phyloP scores from a whole-genome alignment of 371 early-diverging fungal species.

The Haplosporangium sp. region DNA sequence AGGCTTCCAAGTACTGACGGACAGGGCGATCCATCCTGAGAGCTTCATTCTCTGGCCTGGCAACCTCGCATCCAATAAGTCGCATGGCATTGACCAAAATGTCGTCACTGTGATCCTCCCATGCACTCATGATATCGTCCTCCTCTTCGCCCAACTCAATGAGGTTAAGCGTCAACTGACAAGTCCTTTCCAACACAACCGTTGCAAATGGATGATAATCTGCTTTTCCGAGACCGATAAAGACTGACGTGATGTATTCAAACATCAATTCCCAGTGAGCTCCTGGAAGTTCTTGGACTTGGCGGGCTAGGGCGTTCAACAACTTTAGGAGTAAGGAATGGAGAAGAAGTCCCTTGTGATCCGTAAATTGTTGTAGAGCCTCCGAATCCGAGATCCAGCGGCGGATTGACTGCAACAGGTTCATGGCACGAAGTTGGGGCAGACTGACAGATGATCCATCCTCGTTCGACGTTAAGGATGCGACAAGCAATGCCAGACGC shows the following conservation, averaged over 20 bases:
- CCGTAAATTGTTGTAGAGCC: slow-evolving; percentile 20
- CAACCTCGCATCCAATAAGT: slow-evolving; percentile 27
- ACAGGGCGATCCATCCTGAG: slow-evolving; percentile 49
- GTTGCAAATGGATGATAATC: slow-evolving; percentile 22
- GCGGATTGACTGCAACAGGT: slow-evolving; percentile 60
- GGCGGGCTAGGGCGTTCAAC: slow-evolving; percentile 55
- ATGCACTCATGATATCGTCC: slow-evolving; percentile 34
- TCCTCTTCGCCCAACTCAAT: slow-evolving; percentile 49
- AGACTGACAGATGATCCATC: slow-evolving; percentile 50
- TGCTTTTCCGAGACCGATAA: slow-evolving; percentile 20
- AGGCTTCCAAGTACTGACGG: slow-evolving; percentile 29
- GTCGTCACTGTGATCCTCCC: slow-evolving; percentile 46
- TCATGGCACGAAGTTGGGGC: slow-evolving; percentile 61
- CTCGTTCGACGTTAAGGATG: slow-evolving; percentile 29
- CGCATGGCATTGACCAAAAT: slow-evolving; percentile 34
- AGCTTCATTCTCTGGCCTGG: neutral
- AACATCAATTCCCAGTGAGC: slow-evolving; percentile 70
- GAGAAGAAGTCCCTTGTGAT: slow-evolving; percentile 39
- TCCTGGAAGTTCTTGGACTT: slow-evolving; percentile 64
- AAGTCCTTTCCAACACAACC: slow-evolving; percentile 31
- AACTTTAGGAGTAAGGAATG: slow-evolving; percentile 58
- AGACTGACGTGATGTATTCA: slow-evolving; percentile 40
- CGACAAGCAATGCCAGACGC: slow-evolving; percentile 34
- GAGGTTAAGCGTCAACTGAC: slow-evolving; percentile 27
- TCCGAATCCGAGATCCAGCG: slow-evolving; percentile 56